A percentile compares a stretch with the other conserved stretches of the same genome.
Conservation (phyloP, 768 basidiomycete genomes). For the Agrocybe chaxingu region DNA sequence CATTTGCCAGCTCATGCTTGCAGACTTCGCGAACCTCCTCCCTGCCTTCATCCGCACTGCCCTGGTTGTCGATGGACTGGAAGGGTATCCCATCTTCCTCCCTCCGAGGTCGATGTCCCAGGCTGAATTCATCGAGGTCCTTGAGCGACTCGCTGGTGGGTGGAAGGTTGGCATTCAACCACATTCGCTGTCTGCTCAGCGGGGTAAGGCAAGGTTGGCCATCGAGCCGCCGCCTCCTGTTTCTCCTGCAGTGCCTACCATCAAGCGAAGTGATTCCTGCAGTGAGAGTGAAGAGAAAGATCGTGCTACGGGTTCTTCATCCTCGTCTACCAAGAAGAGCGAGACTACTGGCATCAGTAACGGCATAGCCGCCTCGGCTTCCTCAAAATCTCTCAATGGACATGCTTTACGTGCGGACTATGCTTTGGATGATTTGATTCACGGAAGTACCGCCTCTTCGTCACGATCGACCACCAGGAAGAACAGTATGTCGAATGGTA, state of each 20-base stretch:
- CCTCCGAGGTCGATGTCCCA: slow-evolving; percentile 88
- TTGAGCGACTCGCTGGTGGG: slow-evolving; percentile 75
- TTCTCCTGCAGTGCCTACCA: slow-evolving; percentile 22
- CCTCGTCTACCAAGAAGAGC: slow-evolving; percentile 9
- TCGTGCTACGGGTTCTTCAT: slow-evolving; percentile 13
- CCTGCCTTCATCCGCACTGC: slow-evolving; percentile 66
- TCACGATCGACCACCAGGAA: background rate
- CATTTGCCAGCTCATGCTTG: slow-evolving; percentile 73
- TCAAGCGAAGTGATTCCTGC: slow-evolving; percentile 10
- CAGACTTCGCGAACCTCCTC: slow-evolving; percentile 62
- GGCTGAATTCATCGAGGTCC: slow-evolving; percentile 82
- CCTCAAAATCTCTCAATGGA: slow-evolving; percentile 6
- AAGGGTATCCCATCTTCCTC: slow-evolving; percentile 86
- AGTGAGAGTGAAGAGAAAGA: slow-evolving; percentile 10
- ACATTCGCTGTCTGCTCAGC: slow-evolving; percentile 41
- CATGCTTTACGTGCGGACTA: background rate
- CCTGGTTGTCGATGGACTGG: slow-evolving; percentile 72
- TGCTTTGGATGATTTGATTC: too few relatives aligned
- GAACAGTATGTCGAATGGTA: slow-evolving; percentile 20
- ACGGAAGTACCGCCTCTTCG: too few relatives aligned
- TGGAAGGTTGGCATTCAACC: slow-evolving; percentile 69
- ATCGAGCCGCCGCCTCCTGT: slow-evolving; percentile 35
- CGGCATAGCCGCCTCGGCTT: slow-evolving; percentile 2
- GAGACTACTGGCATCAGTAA: slow-evolving; percentile 1
- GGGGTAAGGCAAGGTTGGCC: slow-evolving; percentile 39